Percentiles rank a stretch among this genome's conserved stretches.
These are phyloP conservation scores for Yamadazyma diospyri DNA, from an alignment of 1,139 yeast species.

Conservation along the genomic window DNA sequence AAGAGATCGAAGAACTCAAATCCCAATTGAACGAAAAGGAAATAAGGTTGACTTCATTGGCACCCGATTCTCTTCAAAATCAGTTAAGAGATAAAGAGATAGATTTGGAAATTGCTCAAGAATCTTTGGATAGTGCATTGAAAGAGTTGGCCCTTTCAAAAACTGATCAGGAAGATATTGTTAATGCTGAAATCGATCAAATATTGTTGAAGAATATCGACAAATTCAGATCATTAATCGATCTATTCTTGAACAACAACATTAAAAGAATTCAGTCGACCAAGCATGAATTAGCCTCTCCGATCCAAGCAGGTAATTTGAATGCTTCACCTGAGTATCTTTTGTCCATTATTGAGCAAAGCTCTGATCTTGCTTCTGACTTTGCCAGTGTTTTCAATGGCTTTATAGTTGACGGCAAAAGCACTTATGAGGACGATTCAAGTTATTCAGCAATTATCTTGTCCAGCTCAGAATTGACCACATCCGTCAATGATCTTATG, in stretches of 20 bases:
- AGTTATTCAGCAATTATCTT: slow-evolving; percentile 55
- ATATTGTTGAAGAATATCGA: slow-evolving; percentile 48
- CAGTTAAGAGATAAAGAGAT: slow-evolving; percentile 66
- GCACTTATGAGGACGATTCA: slow-evolving; percentile 51
- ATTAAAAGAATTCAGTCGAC: slow-evolving; percentile 73
- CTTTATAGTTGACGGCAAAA: slow-evolving; percentile 73
- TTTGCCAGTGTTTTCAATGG: slow-evolving; percentile 79
- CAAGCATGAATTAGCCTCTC: slow-evolving; percentile 67
- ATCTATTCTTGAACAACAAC: slow-evolving; percentile 68
- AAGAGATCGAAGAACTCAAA: slow-evolving; percentile 46
- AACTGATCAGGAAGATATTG: slow-evolving; percentile 50
- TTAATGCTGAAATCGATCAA: slow-evolving; percentile 58
- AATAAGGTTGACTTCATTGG: slow-evolving; percentile 19
- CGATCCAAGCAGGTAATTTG: slow-evolving; percentile 82
- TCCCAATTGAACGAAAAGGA: slow-evolving; percentile 32
- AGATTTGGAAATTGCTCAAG: slow-evolving; percentile 76
- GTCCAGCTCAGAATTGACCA: slow-evolving; percentile 64
- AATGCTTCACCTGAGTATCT: slow-evolving; percentile 73
- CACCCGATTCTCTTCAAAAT: slow-evolving; percentile 36
- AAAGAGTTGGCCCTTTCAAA: slow-evolving; percentile 56
- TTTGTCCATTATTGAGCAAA: slow-evolving; percentile 66
- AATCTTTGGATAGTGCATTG: slow-evolving; percentile 73
- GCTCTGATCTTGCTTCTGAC: slow-evolving; percentile 72
- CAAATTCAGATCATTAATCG: slow-evolving; percentile 59
- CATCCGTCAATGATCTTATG: slow-evolving; percentile 62